phyloP scores from a whole-genome alignment of 2,329 filamentous ascomycete species.

The Fusarium marasasianum region DNA sequence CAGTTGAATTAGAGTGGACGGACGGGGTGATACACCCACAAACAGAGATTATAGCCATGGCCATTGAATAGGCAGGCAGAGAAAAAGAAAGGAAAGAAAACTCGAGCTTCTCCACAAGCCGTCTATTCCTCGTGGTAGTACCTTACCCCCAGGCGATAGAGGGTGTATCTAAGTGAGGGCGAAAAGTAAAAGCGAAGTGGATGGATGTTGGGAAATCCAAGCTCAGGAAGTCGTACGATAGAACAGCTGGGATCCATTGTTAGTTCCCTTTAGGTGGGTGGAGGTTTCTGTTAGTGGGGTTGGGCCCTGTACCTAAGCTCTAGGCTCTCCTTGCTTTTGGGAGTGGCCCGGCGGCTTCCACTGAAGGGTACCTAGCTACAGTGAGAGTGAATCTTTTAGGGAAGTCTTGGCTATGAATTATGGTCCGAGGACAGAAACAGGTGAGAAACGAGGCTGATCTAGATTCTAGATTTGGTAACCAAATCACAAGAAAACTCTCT shows the following conservation, averaged over 20 bases:
- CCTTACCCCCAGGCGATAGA: conserved; percentile 1
- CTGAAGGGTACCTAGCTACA: not conserved
- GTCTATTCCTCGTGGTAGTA: conserved; percentile 38
- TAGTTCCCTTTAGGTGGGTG: not conserved
- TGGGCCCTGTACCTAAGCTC: not conserved
- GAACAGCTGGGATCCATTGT: conserved; percentile 11
- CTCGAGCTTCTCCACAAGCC: conserved; percentile 41
- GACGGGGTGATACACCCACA: conserved; percentile 17
- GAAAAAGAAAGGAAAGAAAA: conserved; percentile 25
- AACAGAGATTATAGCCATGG: conserved; percentile 21
- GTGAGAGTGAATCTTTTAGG: not conserved
- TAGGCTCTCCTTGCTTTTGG: conserved; percentile 15
- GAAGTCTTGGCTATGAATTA: conserved; percentile 1
- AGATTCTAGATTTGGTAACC: not conserved
- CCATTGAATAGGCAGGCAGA: not conserved
- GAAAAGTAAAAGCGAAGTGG: not conserved
- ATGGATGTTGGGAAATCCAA: conserved; percentile 8
- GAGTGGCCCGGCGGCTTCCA: conserved; percentile 5
- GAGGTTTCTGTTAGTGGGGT: conserved; percentile 1
- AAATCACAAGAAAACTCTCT: not conserved
- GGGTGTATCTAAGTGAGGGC: conserved; percentile 8
- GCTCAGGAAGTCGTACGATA: conserved; percentile 42
- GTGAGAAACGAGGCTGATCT: conserved; percentile 7
- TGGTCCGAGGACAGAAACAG: not conserved
- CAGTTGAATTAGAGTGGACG: conserved; percentile 9